phyloP scores from a whole-genome alignment of 129 eudicot genomes.

The Flaveria robusta region DNA sequence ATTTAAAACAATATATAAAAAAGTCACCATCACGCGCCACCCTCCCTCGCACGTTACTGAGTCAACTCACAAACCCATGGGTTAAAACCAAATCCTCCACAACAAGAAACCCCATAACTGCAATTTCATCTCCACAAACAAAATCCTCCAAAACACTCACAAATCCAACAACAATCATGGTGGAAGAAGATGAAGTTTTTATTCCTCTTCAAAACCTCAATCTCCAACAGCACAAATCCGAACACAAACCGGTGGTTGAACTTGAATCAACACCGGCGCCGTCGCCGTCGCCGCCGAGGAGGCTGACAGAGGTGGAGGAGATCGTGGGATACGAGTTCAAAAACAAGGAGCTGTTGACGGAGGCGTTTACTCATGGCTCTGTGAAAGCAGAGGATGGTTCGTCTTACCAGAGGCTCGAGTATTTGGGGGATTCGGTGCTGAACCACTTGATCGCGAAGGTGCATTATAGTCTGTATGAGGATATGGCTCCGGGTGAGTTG shows the following conservation, averaged over 20 bases:
- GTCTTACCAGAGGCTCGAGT: constrained; percentile 54
- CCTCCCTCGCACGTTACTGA: constrained; percentile 16
- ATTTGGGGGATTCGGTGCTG: constrained; percentile 57
- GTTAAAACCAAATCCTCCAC: neutral
- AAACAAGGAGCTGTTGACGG: constrained; percentile 32
- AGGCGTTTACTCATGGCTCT: constrained; percentile 50
- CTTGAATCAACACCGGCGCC: neutral
- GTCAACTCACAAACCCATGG: neutral
- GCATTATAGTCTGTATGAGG: constrained; percentile 42
- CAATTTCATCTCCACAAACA: neutral
- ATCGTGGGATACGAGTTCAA: constrained; percentile 37
- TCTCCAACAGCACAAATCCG: neutral
- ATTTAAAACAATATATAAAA: neutral
- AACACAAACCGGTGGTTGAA: neutral
- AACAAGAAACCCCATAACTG: constrained; percentile 4
- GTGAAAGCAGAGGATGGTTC: neutral
- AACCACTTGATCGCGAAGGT: constrained; percentile 38
- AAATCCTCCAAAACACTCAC: neutral
- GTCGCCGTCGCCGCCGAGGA: neutral
- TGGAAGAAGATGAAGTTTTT: neutral
- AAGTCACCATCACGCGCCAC: neutral
- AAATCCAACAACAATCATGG: neutral
- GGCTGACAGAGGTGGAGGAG: constrained; percentile 41
- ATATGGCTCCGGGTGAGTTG: constrained; percentile 51
- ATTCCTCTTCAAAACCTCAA: constrained; percentile 1